Conservation (phyloP, 1,284 basidiomycete species). For the Filobasidium uniguttulatum region DNA sequence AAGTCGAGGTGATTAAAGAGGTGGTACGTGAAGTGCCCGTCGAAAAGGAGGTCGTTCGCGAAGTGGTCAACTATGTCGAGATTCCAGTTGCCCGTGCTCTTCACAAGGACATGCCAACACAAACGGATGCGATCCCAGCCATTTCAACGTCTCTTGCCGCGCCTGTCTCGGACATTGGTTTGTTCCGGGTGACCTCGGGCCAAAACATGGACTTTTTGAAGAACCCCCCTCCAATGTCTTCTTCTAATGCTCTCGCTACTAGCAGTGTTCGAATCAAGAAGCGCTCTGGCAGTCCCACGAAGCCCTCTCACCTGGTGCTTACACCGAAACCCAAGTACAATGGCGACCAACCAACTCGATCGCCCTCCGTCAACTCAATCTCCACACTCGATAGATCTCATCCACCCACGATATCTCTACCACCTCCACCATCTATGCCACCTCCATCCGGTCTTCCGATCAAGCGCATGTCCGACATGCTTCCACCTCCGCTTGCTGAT, state of each 20-base stretch:
- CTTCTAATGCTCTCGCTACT: not conserved
- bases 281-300: slow-evolving; percentile 6
- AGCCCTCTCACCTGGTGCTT: not conserved
- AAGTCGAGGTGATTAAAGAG: slow-evolving; percentile 19
- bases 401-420: slow-evolving; percentile 70
- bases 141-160: slow-evolving; percentile 13
- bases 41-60: slow-evolving; percentile 23
- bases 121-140: slow-evolving; percentile 20
- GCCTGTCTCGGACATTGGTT: slow-evolving; percentile 26
- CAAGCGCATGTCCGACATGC: slow-evolving; percentile 20
- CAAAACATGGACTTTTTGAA: slow-evolving; percentile 37
- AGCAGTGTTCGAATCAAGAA: slow-evolving; percentile 2
- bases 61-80: slow-evolving; percentile 20
- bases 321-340: not conserved
- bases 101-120: slow-evolving; percentile 13
- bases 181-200: slow-evolving; percentile 32
- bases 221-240: slow-evolving; percentile 19
- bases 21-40: slow-evolving; percentile 25
- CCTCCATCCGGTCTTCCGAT: slow-evolving; percentile 47
- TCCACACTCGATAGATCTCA: slow-evolving; percentile 49
- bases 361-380: not conserved
- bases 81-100: slow-evolving; percentile 7
- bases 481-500: slow-evolving; percentile 2
- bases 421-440: slow-evolving; percentile 65
- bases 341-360: not conserved